Percentiles rank a stretch among this genome's conserved stretches.
phyloP scores from a whole-genome alignment of 768 basidiomycete species.

The Cystoderma amianthinum region DNA sequence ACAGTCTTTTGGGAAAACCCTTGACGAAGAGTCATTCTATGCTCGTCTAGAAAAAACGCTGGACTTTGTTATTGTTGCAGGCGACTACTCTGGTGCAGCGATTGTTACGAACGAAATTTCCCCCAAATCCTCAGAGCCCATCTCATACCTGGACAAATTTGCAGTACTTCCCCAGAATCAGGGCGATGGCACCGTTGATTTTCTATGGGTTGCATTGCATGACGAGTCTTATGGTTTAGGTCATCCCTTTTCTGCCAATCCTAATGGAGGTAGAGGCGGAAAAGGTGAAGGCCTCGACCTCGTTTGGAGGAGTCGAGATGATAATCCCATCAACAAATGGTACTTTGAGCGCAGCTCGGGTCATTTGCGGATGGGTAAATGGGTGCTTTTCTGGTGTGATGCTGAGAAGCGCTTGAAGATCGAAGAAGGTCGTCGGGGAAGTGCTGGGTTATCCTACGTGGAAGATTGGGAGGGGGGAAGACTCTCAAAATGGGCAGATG shows the following conservation, averaged over 20 bases:
- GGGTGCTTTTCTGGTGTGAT: constrained; percentile 99
- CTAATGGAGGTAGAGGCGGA: constrained; percentile 89
- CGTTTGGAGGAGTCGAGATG: constrained; percentile 88
- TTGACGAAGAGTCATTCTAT: constrained; percentile 76
- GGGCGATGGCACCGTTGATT: constrained; percentile 98
- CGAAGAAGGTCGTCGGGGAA: constrained; percentile 58
- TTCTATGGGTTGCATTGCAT: constrained; percentile 96
- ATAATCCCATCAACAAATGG: constrained; percentile 99
- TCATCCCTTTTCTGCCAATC: constrained; percentile 88
- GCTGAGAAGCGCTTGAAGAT: constrained; percentile 79
- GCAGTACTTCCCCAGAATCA: constrained; percentile 92
- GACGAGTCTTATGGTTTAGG: constrained; percentile 98
- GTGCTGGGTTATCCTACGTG: constrained; percentile 60
- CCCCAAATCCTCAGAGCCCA: constrained; percentile 33
- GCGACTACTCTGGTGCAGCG: constrained; percentile 93
- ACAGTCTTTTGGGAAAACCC: constrained; percentile 70
- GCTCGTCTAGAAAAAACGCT: constrained; percentile 65
- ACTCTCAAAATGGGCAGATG: constrained; percentile 60
- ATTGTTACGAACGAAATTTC: constrained; percentile 71
- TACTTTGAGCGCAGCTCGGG: constrained; percentile 96
- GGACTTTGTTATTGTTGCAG: constrained; percentile 90
- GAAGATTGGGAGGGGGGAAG: constrained; percentile 75
- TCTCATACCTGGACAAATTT: constrained; percentile 97
- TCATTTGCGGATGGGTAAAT: constrained; percentile 77
- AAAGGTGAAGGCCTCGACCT: constrained; percentile 88